Percentiles rank a stretch among this genome's conserved stretches.
Conservation (phyloP, 2,329 filamentous ascomycete species). For the Stachybotrys chartarum region DNA sequence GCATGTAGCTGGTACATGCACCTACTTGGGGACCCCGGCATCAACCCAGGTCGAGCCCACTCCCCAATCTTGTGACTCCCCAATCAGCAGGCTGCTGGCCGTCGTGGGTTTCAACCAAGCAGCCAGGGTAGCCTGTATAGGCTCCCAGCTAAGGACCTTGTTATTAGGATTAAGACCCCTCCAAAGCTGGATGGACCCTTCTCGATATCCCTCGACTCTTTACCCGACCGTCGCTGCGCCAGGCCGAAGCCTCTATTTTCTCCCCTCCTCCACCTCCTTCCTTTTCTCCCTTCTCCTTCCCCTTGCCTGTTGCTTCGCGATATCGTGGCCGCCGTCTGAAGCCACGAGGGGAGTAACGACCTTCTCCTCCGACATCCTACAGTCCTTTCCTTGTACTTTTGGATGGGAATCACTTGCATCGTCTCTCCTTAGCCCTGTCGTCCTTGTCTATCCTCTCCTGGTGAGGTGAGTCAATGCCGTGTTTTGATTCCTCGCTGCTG, state of each 20-base stretch:
- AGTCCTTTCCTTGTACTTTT: not conserved
- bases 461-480: not conserved
- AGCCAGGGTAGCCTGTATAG: not conserved
- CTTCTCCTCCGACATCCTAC: not conserved
- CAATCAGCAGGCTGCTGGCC: slow-evolving; percentile 1
- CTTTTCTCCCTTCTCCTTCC: not conserved
- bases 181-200: slow-evolving; percentile 1
- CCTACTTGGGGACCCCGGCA: not conserved
- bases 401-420: not conserved
- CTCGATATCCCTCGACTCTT: not conserved
- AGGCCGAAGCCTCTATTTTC: not conserved
- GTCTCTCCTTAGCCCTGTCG: not conserved
- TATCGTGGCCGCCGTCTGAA: not conserved
- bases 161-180: slow-evolving; percentile 2
- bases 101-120: not conserved
- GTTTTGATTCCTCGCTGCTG: not conserved
- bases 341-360: not conserved
- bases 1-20: not conserved
- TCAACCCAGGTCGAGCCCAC: not conserved
- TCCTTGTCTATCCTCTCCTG: not conserved
- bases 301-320: not conserved
- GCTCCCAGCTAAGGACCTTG: not conserved
- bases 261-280: not conserved
- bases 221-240: not conserved
- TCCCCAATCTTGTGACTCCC: slow-evolving; percentile 1